Evolutionary conservation across 2,329 filamentous ascomycete genomes (phyloP).

Genomic region (Sarocladiaceae sp.): DNA sequence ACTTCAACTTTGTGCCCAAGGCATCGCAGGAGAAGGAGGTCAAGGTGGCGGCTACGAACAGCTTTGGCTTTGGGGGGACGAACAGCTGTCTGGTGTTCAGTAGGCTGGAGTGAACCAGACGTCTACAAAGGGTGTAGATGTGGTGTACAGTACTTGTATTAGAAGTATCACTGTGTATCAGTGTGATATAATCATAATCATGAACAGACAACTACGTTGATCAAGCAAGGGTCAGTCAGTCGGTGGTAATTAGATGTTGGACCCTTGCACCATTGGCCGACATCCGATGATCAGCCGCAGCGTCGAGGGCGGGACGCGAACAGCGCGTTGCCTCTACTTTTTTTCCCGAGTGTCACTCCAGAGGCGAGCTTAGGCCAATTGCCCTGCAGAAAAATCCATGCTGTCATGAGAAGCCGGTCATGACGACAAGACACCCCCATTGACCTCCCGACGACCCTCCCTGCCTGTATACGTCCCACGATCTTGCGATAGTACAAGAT

Average conservation of each 20-base stretch:
- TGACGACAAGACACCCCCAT: constrained; percentile 22
- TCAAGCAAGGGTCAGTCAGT: no score
- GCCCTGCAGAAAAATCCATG: constrained; percentile 15
- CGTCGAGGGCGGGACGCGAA: constrained; percentile 1
- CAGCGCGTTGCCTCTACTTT: not conserved
- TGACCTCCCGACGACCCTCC: constrained; percentile 7
- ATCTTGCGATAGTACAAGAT: constrained; percentile 11
- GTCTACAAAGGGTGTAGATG: not conserved
- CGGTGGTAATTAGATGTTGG: no score
- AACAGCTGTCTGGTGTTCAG: constrained; percentile 85
- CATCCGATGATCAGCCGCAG: constrained; percentile 17
- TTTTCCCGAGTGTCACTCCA: not conserved
- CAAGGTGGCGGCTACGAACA: constrained; percentile 78
- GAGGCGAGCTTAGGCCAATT: not conserved
- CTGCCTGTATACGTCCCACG: constrained; percentile 11
- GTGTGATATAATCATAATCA: not conserved
- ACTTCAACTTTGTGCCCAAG: constrained; percentile 80
- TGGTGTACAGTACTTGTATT: no score
- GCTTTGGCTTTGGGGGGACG: constrained; percentile 95
- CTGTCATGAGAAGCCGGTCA: constrained; percentile 21
- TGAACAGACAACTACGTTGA: constrained; percentile 9
- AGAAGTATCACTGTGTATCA: not conserved
- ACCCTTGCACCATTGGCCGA: constrained; percentile 12
- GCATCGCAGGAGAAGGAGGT: constrained; percentile 64
- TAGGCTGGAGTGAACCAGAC: constrained; percentile 14